Base-by-base conservation (phyloP, 345 rosid genomes). In the Gossypium rotundifolium region DNA sequence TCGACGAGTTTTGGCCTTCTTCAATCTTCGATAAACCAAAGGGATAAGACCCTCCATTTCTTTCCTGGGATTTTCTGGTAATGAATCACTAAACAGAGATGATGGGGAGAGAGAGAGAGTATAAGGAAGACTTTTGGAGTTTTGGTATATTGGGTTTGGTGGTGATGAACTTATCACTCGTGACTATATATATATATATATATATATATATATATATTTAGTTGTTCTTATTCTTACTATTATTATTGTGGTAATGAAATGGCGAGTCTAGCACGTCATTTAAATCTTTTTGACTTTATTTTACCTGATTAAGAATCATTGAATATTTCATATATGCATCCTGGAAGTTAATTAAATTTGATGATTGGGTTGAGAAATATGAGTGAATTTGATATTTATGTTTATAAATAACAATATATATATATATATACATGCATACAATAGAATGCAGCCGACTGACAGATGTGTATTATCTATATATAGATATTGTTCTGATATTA, bases 21-120 rank as follows among this genome's bases (percentile, higher is more conserved):
- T 91, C 58, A 93, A 74, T 29, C 94, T 93, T 70, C 76, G 90
- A 82, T 65, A 86, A 25, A 90, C 82, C 87, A 90, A 61, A 18
- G 98, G 98, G 44, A 95, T 78, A 3, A 95, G 79, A 18, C 99
- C 99, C 22, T 94, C 98, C 98, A 93, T 92, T 3, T n/a, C 2
- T 10, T 57, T 57, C 45, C 16, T 44, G 72, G 18, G 48, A n/a
- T 63, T 22, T 45, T 72, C 11, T 74, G 61, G 7, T 33, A 5
- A 33, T 33, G 40, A 33, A 33, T 33, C 40, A 33, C 40, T 33
- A 33, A 33, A 52, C 45, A 64, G 77, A 45, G 40, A 60, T 1
- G 61, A 55, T 1, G 3, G 62, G 29, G 52, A 33, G 77, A 27
- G 29, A 48, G 59, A 59, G 42, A 75, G 58, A 64, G 5, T 6